These are phyloP conservation scores for Scalesia atractyloides DNA, from an alignment of 129 eudicot species.

Conservation along the genomic window DNA sequence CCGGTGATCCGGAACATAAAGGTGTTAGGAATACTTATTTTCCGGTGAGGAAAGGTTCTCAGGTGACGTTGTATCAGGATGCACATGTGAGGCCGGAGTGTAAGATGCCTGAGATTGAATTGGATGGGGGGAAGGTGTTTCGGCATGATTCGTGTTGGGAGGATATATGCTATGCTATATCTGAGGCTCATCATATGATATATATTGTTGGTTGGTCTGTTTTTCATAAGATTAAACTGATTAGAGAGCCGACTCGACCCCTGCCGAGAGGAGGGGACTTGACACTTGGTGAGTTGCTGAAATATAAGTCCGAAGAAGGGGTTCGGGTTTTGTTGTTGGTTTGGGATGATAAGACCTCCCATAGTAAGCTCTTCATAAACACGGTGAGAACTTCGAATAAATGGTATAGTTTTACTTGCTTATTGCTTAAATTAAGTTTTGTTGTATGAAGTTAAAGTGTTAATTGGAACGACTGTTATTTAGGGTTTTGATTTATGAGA, in stretches of 20 bases:
- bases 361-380: conserved; percentile 54
- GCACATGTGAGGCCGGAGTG: conserved; percentile 57
- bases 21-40: conserved; percentile 70
- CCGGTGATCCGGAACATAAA: conserved; percentile 53
- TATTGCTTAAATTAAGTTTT: conserved; percentile 6
- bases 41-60: conserved; percentile 67
- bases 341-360: conserved; percentile 96
- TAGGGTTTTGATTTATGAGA: conserved; percentile 11
- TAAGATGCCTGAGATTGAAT: conserved; percentile 58
- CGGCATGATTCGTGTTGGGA: conserved; percentile 75
- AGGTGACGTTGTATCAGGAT: conserved; percentile 77
- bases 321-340: conserved; percentile 82
- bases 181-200: conserved; percentile 84
- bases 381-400: conserved; percentile 53
- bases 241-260: conserved; percentile 74
- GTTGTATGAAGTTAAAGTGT: neutral
- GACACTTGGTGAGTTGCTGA: conserved; percentile 78
- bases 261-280: conserved; percentile 83
- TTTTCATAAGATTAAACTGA: conserved; percentile 66
- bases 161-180: conserved; percentile 76
- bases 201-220: conserved; percentile 93
- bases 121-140: conserved; percentile 57
- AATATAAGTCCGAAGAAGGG: conserved; percentile 91
- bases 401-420: conserved; percentile 5
- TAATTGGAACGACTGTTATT: neutral